Conservation (phyloP, 352 stramenopile species). For the Phytophthora constricta region DNA sequence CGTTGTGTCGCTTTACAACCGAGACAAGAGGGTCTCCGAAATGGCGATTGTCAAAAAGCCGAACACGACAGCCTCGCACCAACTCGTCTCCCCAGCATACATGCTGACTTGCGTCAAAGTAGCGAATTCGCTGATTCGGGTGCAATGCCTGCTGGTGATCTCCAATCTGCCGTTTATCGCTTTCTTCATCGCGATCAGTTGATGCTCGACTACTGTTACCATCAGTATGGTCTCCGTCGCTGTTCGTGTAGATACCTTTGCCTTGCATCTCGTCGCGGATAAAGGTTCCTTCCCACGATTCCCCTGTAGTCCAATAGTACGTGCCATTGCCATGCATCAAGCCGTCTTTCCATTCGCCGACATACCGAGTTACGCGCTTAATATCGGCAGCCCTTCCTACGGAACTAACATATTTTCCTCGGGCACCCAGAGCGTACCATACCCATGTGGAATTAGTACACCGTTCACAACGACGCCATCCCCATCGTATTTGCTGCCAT, state of each 20-base stretch:
- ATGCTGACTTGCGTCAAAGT: constrained; percentile 66
- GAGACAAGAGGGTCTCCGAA: constrained; percentile 49
- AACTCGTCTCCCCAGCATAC: constrained; percentile 79
- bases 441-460: constrained; percentile 59
- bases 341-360: constrained; percentile 60
- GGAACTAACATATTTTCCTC: constrained; percentile 35
- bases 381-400: constrained; percentile 36
- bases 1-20: constrained; percentile 43
- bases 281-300: constrained; percentile 66
- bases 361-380: constrained; percentile 55
- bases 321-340: constrained; percentile 65
- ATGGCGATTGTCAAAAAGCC: constrained; percentile 49
- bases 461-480: constrained; percentile 49
- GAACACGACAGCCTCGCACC: constrained; percentile 49
- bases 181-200: constrained; percentile 27
- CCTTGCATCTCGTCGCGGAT: constrained; percentile 69
- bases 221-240: constrained; percentile 14
- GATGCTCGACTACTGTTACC: constrained; percentile 15
- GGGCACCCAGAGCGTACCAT: constrained; percentile 66
- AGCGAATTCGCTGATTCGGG: constrained; percentile 46
- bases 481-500: constrained; percentile 76
- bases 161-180: constrained; percentile 1
- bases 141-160: constrained; percentile 18
- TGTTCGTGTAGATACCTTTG: constrained; percentile 56
- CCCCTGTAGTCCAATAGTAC: constrained; percentile 64